phyloP scores from a whole-genome alignment of 2,329 filamentous ascomycete genomes.

The Verticillium nubilum region DNA sequence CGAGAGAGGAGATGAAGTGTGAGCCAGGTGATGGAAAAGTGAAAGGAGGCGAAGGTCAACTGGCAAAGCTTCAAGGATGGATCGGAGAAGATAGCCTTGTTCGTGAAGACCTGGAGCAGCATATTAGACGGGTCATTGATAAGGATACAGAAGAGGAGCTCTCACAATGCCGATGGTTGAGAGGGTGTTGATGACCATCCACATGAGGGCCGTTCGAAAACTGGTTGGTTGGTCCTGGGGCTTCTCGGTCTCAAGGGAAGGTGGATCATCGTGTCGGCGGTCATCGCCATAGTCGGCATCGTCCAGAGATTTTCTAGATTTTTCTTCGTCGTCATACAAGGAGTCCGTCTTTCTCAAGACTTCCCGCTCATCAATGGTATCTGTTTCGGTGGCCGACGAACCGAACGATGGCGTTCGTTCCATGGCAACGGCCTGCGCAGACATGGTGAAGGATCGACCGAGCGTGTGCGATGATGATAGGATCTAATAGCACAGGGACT shows the following conservation, averaged over 20 bases:
- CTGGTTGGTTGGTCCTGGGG: constrained; percentile 25
- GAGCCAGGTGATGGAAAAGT: constrained; percentile 61
- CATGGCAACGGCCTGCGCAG: background rate
- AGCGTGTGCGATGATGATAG: background rate
- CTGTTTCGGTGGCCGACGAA: constrained; percentile 26
- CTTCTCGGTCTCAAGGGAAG: constrained; percentile 27
- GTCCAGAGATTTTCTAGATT: constrained; percentile 5
- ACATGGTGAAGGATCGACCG: background rate
- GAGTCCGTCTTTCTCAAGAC: constrained; percentile 22
- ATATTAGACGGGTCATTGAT: background rate
- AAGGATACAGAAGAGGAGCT: constrained; percentile 5
- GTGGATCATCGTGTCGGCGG: constrained; percentile 18
- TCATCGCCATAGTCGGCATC: constrained; percentile 15
- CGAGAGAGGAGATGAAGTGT: constrained; percentile 58
- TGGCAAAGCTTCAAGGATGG: constrained; percentile 56
- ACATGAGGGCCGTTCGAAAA: constrained; percentile 36
- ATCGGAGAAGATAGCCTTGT: constrained; percentile 65
- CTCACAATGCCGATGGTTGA: constrained; percentile 59
- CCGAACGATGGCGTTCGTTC: constrained; percentile 20
- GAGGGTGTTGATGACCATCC: constrained; percentile 57
- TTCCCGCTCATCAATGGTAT: constrained; percentile 26
- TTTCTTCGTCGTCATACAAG: constrained; percentile 22
- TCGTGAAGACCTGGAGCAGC: constrained; percentile 57
- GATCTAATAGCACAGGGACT: background rate
- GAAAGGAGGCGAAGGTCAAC: constrained; percentile 62